Evolutionary conservation across 805 yeast species (phyloP).

Genomic region (Myxozyma kluyveri): DNA sequence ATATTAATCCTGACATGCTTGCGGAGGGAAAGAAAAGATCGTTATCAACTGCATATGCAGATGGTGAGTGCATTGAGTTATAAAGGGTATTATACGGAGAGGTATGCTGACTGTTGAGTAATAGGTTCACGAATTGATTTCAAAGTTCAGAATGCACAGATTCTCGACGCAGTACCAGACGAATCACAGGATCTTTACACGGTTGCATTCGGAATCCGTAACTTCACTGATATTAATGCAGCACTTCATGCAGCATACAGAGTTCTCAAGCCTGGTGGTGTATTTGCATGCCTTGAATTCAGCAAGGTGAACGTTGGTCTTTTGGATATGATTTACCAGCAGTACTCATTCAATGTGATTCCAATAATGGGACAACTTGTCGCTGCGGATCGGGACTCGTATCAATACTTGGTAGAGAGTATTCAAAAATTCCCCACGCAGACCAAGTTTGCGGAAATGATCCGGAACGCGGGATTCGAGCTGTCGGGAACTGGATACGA

Average conservation of each 20-base stretch:
- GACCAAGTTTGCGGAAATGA: constrained; percentile 86
- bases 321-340: constrained; percentile 73
- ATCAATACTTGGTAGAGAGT: constrained; percentile 93
- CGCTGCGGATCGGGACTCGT: constrained; percentile 93
- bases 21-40: constrained; percentile 84
- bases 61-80: constrained; percentile 44
- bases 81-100: background rate
- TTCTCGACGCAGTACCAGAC: constrained; percentile 75
- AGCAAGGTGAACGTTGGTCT: constrained; percentile 76
- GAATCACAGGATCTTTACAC: constrained; percentile 93
- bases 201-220: constrained; percentile 94
- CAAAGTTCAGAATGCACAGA: constrained; percentile 89
- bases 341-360: constrained; percentile 80
- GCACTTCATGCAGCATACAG: constrained; percentile 95
- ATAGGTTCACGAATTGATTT: constrained; percentile 59
- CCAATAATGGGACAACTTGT: constrained; percentile 95
- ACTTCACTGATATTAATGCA: constrained; percentile 90
- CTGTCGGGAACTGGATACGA: constrained; percentile 91
- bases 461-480: constrained; percentile 90
- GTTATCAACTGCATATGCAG: constrained; percentile 54
- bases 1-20: constrained; percentile 94
- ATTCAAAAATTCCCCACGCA: constrained; percentile 89
- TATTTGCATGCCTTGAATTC: constrained; percentile 93
- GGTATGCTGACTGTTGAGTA: constrained; percentile 10
- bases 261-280: constrained; percentile 95